phyloP scores from a whole-genome alignment of 163 green algal species.

The Coccomyxa subellipsoidea region DNA sequence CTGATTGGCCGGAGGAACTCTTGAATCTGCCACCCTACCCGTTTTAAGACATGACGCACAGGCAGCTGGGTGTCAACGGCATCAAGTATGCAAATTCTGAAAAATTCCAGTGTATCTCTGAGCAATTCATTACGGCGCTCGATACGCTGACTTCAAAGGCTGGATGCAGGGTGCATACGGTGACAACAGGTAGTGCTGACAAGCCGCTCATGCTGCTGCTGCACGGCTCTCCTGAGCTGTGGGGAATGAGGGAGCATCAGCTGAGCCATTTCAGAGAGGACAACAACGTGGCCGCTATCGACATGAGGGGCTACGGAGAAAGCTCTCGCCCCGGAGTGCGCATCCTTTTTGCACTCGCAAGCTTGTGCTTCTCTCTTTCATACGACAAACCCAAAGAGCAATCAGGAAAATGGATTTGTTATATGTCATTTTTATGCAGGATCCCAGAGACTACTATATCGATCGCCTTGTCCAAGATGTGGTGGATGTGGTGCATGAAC shows the following conservation, averaged over 20 bases:
- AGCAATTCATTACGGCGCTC: not conserved
- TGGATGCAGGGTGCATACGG: slow-evolving; percentile 21
- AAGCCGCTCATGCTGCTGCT: slow-evolving; percentile 68
- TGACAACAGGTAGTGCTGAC: not conserved
- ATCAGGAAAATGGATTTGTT: too few species aligned
- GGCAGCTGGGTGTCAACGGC: not conserved
- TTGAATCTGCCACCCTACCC: not conserved
- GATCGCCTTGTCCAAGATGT: not conserved
- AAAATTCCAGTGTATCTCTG: not conserved
- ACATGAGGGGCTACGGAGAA: slow-evolving; percentile 66
- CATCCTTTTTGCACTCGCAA: not conserved
- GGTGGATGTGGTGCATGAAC: not conserved
- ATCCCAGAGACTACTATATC: not conserved
- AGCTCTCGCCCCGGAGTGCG: slow-evolving; percentile 42
- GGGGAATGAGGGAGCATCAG: slow-evolving; percentile 67
- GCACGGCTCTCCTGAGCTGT: slow-evolving; percentile 77
- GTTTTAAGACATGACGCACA: not conserved
- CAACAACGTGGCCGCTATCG: slow-evolving; percentile 66
- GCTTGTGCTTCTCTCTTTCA: not conserved
- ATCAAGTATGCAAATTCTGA: not conserved
- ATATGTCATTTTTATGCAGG: not conserved
- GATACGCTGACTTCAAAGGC: not conserved
- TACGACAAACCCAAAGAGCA: not conserved
- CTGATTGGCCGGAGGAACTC: not conserved
- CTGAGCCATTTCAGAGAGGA: slow-evolving; percentile 47